Evolutionary conservation across 2,329 filamentous ascomycete species (phyloP).

Genomic region (Nothophoma quercina): DNA sequence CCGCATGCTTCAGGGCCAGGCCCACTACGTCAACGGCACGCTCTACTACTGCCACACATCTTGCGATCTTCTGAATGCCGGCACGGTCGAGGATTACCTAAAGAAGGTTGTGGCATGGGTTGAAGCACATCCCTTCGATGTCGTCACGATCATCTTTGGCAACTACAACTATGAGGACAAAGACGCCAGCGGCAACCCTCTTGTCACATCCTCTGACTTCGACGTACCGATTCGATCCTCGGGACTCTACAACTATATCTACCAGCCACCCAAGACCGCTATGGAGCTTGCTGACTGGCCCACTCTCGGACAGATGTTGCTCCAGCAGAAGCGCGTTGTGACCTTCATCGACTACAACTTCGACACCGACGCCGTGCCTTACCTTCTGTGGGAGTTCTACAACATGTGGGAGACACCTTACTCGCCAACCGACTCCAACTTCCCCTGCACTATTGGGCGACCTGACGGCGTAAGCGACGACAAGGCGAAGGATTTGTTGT

Average conservation of each 20-base stretch:
- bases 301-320: constrained; percentile 70
- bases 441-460: constrained; percentile 81
- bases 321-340: constrained; percentile 48
- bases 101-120: constrained; percentile 77
- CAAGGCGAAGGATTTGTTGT: constrained; percentile 68
- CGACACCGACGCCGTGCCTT: constrained; percentile 80
- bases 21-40: constrained; percentile 64
- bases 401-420: constrained; percentile 95
- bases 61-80: constrained; percentile 84
- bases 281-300: constrained; percentile 86
- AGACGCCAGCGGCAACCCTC: constrained; percentile 49
- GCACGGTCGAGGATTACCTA: constrained; percentile 79
- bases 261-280: constrained; percentile 75
- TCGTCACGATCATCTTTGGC: constrained; percentile 86
- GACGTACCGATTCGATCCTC: constrained; percentile 73
- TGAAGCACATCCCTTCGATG: constrained; percentile 79
- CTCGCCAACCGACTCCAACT: constrained; percentile 70
- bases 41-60: constrained; percentile 86
- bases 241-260: constrained; percentile 77
- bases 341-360: constrained; percentile 60
- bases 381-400: constrained; percentile 86
- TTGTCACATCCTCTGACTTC: constrained; percentile 70
- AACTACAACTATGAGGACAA: constrained; percentile 66
- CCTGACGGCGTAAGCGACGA: constrained; percentile 70
- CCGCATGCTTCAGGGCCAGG: constrained; percentile 65